Evolutionary conservation across 2,329 filamentous ascomycete species (phyloP).

Genomic region (Calonectria honghensis): DNA sequence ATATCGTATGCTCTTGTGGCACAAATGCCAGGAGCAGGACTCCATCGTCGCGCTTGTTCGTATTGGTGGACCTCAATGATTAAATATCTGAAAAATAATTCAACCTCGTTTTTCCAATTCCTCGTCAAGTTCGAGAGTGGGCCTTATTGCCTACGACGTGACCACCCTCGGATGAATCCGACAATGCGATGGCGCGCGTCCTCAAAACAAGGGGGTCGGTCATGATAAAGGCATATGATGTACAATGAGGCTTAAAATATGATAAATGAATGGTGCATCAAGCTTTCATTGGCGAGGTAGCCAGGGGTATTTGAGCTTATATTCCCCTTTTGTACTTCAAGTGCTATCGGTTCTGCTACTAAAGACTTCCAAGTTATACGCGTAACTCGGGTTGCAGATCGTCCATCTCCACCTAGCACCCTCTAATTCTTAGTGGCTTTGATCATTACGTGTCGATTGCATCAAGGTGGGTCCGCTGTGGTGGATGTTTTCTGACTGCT

Average conservation of each 20-base stretch:
- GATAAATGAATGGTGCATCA: background rate
- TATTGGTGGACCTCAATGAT: background rate
- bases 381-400: background rate
- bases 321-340: background rate
- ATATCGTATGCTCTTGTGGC: background rate
- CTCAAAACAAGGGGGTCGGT: too few species aligned
- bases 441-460: background rate
- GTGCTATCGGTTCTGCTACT: background rate
- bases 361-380: background rate
- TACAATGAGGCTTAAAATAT: background rate
- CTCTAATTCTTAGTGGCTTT: background rate
- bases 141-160: background rate
- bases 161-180: background rate
- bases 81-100: background rate
- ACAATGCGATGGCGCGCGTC: accelerated
- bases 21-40: background rate
- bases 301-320: background rate
- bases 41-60: too few species aligned
- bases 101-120: background rate
- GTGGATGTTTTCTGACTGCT: background rate
- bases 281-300: background rate
- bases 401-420: background rate
- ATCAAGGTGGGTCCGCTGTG: background rate
- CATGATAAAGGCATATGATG: background rate
- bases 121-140: background rate